phyloP scores from a whole-genome alignment of 2,329 filamentous ascomycete species.

The Neonectria punicea region DNA sequence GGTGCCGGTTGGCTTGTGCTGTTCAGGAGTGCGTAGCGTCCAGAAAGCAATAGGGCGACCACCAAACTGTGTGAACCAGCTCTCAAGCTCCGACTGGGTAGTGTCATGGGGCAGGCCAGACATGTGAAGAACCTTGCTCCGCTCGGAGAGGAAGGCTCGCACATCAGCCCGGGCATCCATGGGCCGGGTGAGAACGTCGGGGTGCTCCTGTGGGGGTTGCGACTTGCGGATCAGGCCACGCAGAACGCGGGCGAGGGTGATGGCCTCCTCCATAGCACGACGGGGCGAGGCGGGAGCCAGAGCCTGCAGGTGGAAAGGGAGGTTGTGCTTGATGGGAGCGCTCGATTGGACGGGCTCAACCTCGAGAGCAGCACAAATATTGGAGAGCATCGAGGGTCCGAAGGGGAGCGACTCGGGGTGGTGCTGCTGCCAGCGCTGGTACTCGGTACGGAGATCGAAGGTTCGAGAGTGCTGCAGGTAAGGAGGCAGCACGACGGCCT shows the following conservation, averaged over 20 bases:
- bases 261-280: constrained; percentile 96
- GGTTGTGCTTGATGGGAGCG: constrained; percentile 97
- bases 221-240: constrained; percentile 95
- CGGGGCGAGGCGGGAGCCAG: constrained; percentile 94
- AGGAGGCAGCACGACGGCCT: constrained; percentile 93
- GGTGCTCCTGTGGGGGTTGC: constrained; percentile 91
- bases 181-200: constrained; percentile 91
- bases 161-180: constrained; percentile 98
- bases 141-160: constrained; percentile 92
- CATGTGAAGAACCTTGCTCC: constrained; percentile 98
- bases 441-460: constrained; percentile 96
- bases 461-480: constrained; percentile 98
- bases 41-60: constrained; percentile 98
- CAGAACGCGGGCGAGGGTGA: constrained; percentile 92
- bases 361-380: constrained; percentile 97
- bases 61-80: constrained; percentile 99
- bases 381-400: constrained; percentile 92
- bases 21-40: constrained; percentile 96
- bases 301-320: constrained; percentile 97
- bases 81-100: constrained; percentile 97
- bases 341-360: constrained; percentile 98
- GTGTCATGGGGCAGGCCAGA: constrained; percentile 97
- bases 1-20: constrained; percentile 99
- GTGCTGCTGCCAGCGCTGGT: constrained; percentile 98
- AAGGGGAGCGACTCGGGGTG: constrained; percentile 98